Evolutionary conservation across 768 basidiomycete genomes (phyloP).

Genomic region (Lactifluus piperatus): DNA sequence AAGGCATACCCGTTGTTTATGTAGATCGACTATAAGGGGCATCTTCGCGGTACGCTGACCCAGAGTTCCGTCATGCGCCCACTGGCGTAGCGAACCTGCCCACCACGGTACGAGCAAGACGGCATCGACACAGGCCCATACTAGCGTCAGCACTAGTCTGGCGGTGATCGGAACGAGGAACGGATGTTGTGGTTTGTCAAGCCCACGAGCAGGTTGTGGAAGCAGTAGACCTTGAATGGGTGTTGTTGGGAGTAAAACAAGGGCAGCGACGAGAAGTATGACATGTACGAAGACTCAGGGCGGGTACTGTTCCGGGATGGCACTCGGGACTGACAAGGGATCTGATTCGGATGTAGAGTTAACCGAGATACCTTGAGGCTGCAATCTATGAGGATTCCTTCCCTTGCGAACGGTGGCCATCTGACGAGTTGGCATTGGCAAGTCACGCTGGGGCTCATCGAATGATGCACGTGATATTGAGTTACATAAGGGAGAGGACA

Average conservation of each 20-base stretch:
- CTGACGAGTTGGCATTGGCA: too few relatives aligned
- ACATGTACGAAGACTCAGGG: conserved; percentile 8
- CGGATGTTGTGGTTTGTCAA: conserved; percentile 59
- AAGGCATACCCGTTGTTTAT: conserved; percentile 30
- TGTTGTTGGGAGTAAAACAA: conserved; percentile 8
- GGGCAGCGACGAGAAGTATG: conserved; percentile 6
- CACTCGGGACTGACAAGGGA: conserved; percentile 2
- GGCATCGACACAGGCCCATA: conserved; percentile 49
- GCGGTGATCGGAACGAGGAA: conserved; percentile 61
- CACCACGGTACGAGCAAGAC: conserved; percentile 58
- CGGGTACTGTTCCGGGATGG: conserved; percentile 8
- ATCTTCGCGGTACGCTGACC: conserved; percentile 38
- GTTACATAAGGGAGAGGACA: too few relatives aligned
- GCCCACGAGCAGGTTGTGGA: conserved; percentile 11
- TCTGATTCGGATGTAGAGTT: background rate
- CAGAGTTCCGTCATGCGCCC: conserved; percentile 42
- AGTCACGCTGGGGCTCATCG: too few relatives aligned
- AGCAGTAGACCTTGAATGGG: conserved; percentile 7
- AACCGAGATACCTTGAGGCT: background rate
- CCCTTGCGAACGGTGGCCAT: conserved; percentile 13
- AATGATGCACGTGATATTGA: too few relatives aligned
- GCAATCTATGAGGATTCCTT: background rate
- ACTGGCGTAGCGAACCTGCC: conserved; percentile 55
- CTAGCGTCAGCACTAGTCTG: conserved; percentile 47
- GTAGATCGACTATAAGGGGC: conserved; percentile 31